Conservation (phyloP, 2,329 filamentous ascomycete species). For the Didymella lethalis region DNA sequence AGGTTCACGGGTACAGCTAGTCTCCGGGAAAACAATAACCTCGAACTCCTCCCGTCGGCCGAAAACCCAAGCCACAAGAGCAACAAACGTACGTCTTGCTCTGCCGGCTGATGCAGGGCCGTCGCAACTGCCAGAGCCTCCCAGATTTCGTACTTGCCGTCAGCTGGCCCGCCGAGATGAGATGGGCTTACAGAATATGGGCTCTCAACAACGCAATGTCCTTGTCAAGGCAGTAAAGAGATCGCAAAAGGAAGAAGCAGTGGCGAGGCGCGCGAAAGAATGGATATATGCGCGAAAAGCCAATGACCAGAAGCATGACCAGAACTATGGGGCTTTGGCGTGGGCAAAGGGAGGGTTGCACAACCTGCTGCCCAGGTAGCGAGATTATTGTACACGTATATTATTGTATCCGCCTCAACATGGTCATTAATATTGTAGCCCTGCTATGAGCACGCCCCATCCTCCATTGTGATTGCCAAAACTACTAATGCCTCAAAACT, state of each 20-base stretch:
- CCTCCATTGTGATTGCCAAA: neutral
- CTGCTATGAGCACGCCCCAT: neutral
- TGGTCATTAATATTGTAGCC: neutral
- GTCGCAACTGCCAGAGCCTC: neutral
- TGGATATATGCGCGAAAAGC: slow-evolving; percentile 27
- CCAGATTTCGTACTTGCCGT: neutral
- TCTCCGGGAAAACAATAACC: neutral
- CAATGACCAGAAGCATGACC: slow-evolving; percentile 31
- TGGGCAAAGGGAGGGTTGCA: slow-evolving; percentile 17
- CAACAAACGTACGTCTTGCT: neutral
- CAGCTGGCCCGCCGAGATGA: slow-evolving; percentile 17
- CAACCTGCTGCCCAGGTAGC: slow-evolving; percentile 12
- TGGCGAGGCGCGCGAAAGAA: slow-evolving; percentile 23
- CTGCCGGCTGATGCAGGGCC: neutral
- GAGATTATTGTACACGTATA: neutral
- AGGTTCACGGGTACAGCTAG: neutral
- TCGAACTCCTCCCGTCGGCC: neutral
- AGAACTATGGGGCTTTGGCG: slow-evolving; percentile 12
- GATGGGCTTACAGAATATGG: slow-evolving; percentile 27
- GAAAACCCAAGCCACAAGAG: neutral
- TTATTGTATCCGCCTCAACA: neutral
- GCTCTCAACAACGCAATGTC: slow-evolving; percentile 26
- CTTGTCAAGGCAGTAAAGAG: slow-evolving; percentile 32
- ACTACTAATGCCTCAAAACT: neutral
- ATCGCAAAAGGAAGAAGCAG: slow-evolving; percentile 30